Evolutionary conservation across 768 basidiomycete genomes (phyloP).

Genomic region (Vishniacozyma victoriae): DNA sequence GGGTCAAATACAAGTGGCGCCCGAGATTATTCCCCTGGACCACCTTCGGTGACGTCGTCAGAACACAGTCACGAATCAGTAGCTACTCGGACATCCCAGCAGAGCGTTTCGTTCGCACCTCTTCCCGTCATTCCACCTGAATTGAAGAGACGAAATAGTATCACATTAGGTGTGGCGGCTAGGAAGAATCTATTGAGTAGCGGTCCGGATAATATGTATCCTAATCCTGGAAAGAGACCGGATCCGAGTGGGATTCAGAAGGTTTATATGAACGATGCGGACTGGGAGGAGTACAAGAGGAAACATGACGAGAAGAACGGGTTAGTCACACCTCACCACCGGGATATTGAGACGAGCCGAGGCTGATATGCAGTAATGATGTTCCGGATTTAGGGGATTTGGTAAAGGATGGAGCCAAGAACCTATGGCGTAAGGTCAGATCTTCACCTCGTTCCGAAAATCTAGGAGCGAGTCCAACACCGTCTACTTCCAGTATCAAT

Average conservation of each 20-base stretch:
- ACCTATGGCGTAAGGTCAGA: constrained; percentile 39
- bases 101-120: constrained; percentile 38
- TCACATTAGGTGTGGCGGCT: constrained; percentile 40
- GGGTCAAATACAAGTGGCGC: too few relatives aligned
- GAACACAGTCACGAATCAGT: too few relatives aligned
- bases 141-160: constrained; percentile 32
- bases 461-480: too few relatives aligned
- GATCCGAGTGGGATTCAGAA: neutral
- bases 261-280: constrained; percentile 35
- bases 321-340: constrained; percentile 4
- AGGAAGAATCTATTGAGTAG: constrained; percentile 35
- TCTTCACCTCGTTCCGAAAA: too few relatives aligned
- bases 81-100: too few relatives aligned
- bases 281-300: constrained; percentile 40
- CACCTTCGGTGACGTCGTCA: too few relatives aligned
- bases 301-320: constrained; percentile 15
- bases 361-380: constrained; percentile 8
- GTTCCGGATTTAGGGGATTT: constrained; percentile 36
- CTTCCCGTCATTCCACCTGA: constrained; percentile 35
- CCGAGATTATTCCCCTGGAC: constrained; percentile 1
- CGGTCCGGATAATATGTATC: constrained; percentile 1
- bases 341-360: neutral
- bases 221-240: neutral
- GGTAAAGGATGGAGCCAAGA: constrained; percentile 27
- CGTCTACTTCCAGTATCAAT: too few relatives aligned